A percentile compares a stretch with the other conserved stretches of the same genome.
Conservation (phyloP, 140 eudicot genomes). For the Erigeron philadelphicus region DNA sequence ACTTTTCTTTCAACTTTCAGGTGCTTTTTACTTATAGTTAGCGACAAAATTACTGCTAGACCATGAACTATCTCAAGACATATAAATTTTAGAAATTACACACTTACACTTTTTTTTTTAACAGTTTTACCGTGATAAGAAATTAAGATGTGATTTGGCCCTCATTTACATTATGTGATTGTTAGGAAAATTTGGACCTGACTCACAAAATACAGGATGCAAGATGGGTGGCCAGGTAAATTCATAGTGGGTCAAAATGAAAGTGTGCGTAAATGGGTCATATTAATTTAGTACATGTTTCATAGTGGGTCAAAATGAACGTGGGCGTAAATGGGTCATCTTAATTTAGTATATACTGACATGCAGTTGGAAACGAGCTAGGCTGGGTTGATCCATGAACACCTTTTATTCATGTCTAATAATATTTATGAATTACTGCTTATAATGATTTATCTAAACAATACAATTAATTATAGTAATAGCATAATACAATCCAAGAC, state of each 20-base stretch:
- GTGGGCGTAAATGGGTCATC: too few species aligned
- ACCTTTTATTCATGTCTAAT: background rate
- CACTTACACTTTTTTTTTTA: background rate
- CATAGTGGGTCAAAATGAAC: too few species aligned
- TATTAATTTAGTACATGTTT: too few species aligned
- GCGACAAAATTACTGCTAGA: background rate
- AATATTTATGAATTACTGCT: background rate
- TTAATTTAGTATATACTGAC: too few species aligned
- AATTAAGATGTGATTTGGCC: background rate
- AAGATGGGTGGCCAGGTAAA: background rate
- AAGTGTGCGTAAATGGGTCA: too few species aligned
- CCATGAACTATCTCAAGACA: background rate
- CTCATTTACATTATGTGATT: slow-evolving; percentile 4
- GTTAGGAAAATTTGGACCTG: slow-evolving; percentile 15
- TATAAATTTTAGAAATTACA: background rate
- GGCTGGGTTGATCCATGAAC: background rate
- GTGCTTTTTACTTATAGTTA: too few species aligned
- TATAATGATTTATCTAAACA: background rate
- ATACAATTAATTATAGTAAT: too few species aligned
- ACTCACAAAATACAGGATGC: background rate
- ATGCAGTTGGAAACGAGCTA: too few species aligned
- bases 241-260: too few species aligned
- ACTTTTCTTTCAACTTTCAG: too few species aligned
- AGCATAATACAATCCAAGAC: background rate
- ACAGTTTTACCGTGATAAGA: slow-evolving; percentile 3